These are phyloP conservation scores for Penicillium pulvis DNA, from an alignment of 495 filamentous ascomycete genomes.

Conservation along the genomic window DNA sequence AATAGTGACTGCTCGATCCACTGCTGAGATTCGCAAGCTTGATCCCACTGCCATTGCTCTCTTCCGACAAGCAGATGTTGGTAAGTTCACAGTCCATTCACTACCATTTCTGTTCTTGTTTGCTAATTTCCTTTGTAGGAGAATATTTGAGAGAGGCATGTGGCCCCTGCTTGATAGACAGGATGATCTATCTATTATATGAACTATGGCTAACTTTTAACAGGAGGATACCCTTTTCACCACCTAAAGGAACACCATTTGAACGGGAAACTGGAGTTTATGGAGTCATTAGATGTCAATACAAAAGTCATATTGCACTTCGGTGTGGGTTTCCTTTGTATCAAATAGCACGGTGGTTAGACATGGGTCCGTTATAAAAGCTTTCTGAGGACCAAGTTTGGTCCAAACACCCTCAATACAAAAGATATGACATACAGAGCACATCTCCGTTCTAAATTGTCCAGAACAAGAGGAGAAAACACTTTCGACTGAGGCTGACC, in stretches of 20 bases:
- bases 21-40: constrained; percentile 73
- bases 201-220: constrained; percentile 20
- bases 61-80: constrained; percentile 48
- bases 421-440: background rate
- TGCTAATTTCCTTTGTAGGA: constrained; percentile 38
- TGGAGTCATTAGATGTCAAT: constrained; percentile 23
- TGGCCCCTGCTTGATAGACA: background rate
- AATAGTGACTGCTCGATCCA: constrained; percentile 79
- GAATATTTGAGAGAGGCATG: constrained; percentile 82
- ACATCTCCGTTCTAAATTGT: background rate
- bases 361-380: background rate
- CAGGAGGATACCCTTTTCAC: constrained; percentile 54
- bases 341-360: constrained; percentile 7
- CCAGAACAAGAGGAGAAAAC: no score
- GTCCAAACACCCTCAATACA: background rate
- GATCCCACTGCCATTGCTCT: constrained; percentile 87
- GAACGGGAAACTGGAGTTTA: constrained; percentile 27
- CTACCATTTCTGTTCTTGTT: background rate
- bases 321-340: constrained; percentile 1
- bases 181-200: background rate
- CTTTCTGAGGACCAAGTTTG: background rate
- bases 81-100: background rate
- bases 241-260: constrained; percentile 31
- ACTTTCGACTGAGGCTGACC: no score
- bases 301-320: constrained; percentile 19